These are phyloP conservation scores for Macroventuria anomochaeta DNA, from an alignment of 2,329 filamentous ascomycete genomes.

Conservation along the genomic window DNA sequence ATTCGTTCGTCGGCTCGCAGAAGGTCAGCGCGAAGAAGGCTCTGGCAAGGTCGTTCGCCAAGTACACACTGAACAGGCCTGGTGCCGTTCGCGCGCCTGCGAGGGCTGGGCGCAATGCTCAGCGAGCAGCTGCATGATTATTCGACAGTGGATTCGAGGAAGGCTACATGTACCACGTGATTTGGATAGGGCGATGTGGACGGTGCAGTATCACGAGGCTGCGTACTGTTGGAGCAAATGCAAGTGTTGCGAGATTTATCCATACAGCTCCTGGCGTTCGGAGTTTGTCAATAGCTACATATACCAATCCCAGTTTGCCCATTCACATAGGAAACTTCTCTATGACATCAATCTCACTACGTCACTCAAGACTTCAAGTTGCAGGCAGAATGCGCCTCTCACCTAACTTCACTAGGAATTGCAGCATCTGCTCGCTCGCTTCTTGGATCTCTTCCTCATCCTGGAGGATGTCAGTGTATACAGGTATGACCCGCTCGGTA, in stretches of 20 bases:
- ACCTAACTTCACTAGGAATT: too few relatives aligned
- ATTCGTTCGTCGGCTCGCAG: conserved; percentile 94
- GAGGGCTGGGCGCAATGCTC: conserved; percentile 36
- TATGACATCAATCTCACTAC: neutral
- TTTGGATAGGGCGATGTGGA: neutral
- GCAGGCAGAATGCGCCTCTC: too few relatives aligned
- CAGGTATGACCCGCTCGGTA: too few relatives aligned
- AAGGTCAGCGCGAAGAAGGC: conserved; percentile 99
- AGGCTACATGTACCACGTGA: neutral
- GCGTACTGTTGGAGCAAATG: neutral
- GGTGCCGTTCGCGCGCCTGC: conserved; percentile 48
- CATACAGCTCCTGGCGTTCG: neutral
- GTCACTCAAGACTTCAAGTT: too few relatives aligned
- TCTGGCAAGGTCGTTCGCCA: conserved; percentile 90
- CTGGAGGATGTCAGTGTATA: too few relatives aligned
- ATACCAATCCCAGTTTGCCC: conserved; percentile 2
- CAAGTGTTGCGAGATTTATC: neutral
- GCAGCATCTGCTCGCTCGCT: too few relatives aligned
- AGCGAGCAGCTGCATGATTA: conserved; percentile 34
- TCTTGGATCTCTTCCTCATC: too few relatives aligned
- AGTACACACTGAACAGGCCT: conserved; percentile 69
- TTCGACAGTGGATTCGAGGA: neutral
- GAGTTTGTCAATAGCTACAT: conserved; percentile 6
- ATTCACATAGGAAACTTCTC: neutral
- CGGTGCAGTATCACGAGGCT: neutral